Conservation (phyloP, 2,329 filamentous ascomycete species). For the Arthroderma sp. region DNA sequence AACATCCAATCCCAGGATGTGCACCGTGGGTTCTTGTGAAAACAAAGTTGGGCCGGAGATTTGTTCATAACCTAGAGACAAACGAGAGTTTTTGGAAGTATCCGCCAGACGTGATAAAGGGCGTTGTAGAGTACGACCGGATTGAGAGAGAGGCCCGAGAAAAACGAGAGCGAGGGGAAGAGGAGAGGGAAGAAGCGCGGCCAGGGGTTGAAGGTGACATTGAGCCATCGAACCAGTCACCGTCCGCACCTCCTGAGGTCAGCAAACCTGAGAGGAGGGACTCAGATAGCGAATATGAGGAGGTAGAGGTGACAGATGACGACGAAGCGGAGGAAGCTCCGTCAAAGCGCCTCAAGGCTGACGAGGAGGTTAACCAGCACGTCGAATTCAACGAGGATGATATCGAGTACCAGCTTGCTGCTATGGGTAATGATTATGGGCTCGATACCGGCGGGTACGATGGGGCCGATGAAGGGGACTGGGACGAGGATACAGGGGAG, state of each 20-base stretch:
- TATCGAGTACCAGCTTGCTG: constrained; percentile 79
- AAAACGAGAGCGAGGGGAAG: constrained; percentile 37
- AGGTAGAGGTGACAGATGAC: constrained; percentile 58
- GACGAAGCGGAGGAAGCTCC: constrained; percentile 40
- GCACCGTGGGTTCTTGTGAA: constrained; percentile 87
- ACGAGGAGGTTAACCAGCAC: constrained; percentile 36
- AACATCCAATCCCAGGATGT: constrained; percentile 64
- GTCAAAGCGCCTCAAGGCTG: constrained; percentile 42
- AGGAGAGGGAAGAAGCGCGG: constrained; percentile 12
- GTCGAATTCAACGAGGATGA: constrained; percentile 89
- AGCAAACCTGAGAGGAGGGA: constrained; percentile 13
- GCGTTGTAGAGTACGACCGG: constrained; percentile 53
- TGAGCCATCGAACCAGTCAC: not conserved
- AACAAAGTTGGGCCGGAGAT: constrained; percentile 78
- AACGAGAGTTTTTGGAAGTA: constrained; percentile 93
- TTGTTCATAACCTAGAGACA: constrained; percentile 77
- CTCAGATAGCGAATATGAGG: constrained; percentile 60
- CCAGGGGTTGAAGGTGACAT: constrained; percentile 2
- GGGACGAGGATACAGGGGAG: constrained; percentile 55
- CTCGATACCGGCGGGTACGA: constrained; percentile 67
- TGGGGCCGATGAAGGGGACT: constrained; percentile 41
- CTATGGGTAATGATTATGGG: constrained; percentile 77
- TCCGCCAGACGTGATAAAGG: constrained; percentile 72
- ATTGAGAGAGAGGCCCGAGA: constrained; percentile 59
- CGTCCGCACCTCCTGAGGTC: constrained; percentile 14